Evolutionary conservation across 768 basidiomycete genomes (phyloP), one percentile per base, ranked within the genome.

Genomic region (Tylopilus subfusipes): DNA sequence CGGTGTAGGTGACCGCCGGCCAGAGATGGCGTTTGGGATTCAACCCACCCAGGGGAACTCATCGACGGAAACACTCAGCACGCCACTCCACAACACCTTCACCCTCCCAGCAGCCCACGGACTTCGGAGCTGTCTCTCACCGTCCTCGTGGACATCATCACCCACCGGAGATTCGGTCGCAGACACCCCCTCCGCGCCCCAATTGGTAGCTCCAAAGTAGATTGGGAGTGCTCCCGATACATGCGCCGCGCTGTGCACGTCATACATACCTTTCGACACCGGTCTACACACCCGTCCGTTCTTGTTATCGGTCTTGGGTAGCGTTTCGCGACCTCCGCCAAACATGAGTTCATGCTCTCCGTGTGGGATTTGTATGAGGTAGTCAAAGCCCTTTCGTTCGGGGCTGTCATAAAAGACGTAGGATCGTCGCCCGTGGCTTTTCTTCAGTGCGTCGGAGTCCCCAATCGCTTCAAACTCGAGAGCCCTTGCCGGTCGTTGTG

Each of bases 1-100:
- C 4, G 27, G 29, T 18, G 46, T 39, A 13, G 71, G 68, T 42
- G 59, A 56, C 1, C 54, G 54, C 25, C 84, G 72, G 5, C 78
- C 76, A 0, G 85, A 72, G 11, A 86, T 67, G 22, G 59, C 68
- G 19, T 57, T 57, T 1, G 84, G 84, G 43, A 89, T 69, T 12
- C 83, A 74, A 14, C 87, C 88, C 34, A 88, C 84, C 88, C 88
- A 89, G 4, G 87, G 87, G 63, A 73, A 66, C 40, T 72, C 69
- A 57, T 89, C 88, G 13, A 76, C 76, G 0, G 87, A 88, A 4
- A 81, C 56, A 2, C 81, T 84, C 42, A 88, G 57, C 5, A 88
- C 75, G 3, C 87, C 87, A 42, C 81, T 80, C 87, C 87, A 89
- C 3, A 75, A 61, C 6, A 78, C 75, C 61, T 80, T 83, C 43